These are phyloP conservation scores for Wallacemonas sp. DNA, from an alignment of 208 protist genomes.

Conservation along the genomic window DNA sequence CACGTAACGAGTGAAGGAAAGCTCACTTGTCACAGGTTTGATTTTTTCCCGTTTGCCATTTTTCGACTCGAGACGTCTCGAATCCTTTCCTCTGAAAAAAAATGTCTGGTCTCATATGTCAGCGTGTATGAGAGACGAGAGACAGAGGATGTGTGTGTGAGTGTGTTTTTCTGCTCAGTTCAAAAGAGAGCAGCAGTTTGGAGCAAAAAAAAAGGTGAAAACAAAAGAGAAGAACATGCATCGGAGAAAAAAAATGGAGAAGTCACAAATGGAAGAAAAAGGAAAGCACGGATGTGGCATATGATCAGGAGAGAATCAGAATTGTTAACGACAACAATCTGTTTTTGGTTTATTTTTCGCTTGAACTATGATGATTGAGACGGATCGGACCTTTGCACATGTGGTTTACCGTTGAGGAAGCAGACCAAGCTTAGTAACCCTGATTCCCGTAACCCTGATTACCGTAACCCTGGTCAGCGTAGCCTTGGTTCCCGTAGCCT, in stretches of 20 bases:
- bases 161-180: background rate
- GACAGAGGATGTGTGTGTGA: too few species aligned
- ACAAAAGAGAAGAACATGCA: too few species aligned
- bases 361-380: conserved; percentile 2
- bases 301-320: background rate
- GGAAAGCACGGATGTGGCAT: conserved; percentile 4
- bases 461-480: background rate
- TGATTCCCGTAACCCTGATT: background rate
- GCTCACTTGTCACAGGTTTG: too few species aligned
- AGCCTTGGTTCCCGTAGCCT: conserved; percentile 3
- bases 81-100: too few species aligned
- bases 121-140: too few species aligned
- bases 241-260: conserved; percentile 16
- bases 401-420: background rate
- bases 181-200: conserved; percentile 13
- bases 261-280: conserved; percentile 20
- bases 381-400: conserved; percentile 7
- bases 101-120: too few species aligned
- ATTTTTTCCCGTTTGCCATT: too few species aligned
- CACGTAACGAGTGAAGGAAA: background rate
- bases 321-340: background rate
- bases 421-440: background rate
- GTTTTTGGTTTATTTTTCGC: background rate
- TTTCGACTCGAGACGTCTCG: too few species aligned
- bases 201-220: conserved; percentile 24